Conservation (phyloP, 1,139 yeast genomes). For the Suhomyces anneliseae region DNA sequence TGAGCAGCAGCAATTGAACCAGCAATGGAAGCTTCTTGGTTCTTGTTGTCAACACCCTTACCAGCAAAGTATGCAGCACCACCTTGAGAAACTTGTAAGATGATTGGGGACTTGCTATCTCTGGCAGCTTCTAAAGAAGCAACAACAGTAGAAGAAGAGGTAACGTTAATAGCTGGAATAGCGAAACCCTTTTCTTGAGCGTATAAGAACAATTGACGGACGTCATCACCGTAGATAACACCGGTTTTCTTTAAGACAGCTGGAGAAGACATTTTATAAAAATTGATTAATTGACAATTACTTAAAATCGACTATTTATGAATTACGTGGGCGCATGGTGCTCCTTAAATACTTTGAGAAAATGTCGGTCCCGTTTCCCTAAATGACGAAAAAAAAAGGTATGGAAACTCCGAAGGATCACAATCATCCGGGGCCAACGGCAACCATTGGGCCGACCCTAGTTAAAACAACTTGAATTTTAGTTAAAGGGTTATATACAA, state of each 20-base stretch:
- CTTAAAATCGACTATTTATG: too few relatives aligned
- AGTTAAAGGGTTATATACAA: too few relatives aligned
- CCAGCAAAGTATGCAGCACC: conserved; percentile 99
- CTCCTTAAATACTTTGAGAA: conserved; percentile 1
- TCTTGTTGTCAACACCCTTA: conserved; percentile 93
- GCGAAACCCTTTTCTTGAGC: conserved; percentile 95
- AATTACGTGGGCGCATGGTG: neutral
- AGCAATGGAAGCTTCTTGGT: conserved; percentile 91
- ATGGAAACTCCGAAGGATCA: conserved; percentile 19
- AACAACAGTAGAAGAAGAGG: conserved; percentile 95
- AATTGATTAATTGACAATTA: neutral
- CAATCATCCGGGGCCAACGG: conserved; percentile 22
- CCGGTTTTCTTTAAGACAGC: conserved; percentile 89
- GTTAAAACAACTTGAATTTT: neutral
- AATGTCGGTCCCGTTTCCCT: neutral
- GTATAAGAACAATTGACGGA: conserved; percentile 85
- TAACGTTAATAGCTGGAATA: conserved; percentile 97
- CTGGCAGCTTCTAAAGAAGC: conserved; percentile 99
- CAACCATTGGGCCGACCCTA: conserved; percentile 9
- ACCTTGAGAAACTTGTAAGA: conserved; percentile 96
- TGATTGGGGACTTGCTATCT: conserved; percentile 92
- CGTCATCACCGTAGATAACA: conserved; percentile 99
- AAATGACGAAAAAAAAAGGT: neutral
- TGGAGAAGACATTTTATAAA: conserved; percentile 34
- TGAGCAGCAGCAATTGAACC: conserved; percentile 99